phyloP scores from a whole-genome alignment of 108 stramenopile species.

The Nitzschia putrida region DNA sequence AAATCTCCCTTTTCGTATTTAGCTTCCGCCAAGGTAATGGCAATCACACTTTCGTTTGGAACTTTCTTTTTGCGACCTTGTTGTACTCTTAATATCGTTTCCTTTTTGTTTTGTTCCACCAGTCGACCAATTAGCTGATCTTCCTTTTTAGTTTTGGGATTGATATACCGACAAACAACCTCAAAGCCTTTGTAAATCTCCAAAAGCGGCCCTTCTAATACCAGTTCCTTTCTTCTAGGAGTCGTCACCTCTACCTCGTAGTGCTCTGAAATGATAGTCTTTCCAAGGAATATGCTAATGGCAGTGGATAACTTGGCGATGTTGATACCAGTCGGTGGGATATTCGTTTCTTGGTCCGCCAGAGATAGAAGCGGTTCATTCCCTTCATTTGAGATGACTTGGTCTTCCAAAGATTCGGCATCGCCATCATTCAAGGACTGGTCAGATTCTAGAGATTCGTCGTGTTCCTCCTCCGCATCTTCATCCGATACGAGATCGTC shows the following conservation, averaged over 20 bases:
- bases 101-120: slow-evolving; percentile 54
- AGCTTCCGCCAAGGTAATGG: slow-evolving; percentile 66
- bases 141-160: slow-evolving; percentile 31
- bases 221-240: slow-evolving; percentile 55
- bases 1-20: slow-evolving; percentile 74
- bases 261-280: slow-evolving; percentile 48
- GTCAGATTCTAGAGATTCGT: neutral
- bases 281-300: slow-evolving; percentile 59
- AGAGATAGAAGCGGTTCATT: slow-evolving; percentile 12
- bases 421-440: slow-evolving; percentile 7
- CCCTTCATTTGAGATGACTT: slow-evolving; percentile 13
- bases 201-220: slow-evolving; percentile 56
- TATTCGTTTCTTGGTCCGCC: neutral
- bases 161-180: slow-evolving; percentile 52
- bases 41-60: slow-evolving; percentile 55
- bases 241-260: slow-evolving; percentile 83
- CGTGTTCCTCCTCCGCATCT: slow-evolving; percentile 13
- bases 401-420: neutral
- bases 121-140: slow-evolving; percentile 56
- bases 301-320: slow-evolving; percentile 53
- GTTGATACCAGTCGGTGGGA: slow-evolving; percentile 30
- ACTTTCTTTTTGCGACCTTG: slow-evolving; percentile 76
- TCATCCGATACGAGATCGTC: slow-evolving; percentile 23
- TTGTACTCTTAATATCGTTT: slow-evolving; percentile 66
- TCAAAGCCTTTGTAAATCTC: slow-evolving; percentile 78